Evolutionary conservation across 768 basidiomycete species (phyloP).

Genomic region (Lentinula guzmanii): DNA sequence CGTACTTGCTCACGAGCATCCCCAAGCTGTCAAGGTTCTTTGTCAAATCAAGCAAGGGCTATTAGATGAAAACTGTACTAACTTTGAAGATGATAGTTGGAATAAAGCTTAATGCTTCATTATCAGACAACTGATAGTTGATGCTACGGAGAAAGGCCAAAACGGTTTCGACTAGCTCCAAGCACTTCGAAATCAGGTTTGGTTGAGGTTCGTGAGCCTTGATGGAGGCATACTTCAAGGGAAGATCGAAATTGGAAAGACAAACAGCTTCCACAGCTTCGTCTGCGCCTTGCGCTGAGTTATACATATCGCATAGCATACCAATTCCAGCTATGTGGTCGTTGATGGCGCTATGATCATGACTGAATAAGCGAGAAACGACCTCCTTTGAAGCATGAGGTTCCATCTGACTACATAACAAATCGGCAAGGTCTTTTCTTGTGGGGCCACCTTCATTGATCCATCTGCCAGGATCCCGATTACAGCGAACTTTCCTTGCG

Average conservation of each 20-base stretch:
- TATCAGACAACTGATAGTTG: constrained; percentile 76
- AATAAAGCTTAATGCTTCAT: constrained; percentile 83
- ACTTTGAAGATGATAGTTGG: constrained; percentile 91
- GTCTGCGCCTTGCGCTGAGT: constrained; percentile 47
- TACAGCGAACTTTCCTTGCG: constrained; percentile 57
- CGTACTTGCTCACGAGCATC: constrained; percentile 85
- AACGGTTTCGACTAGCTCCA: constrained; percentile 81
- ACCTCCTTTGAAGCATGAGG: constrained; percentile 73
- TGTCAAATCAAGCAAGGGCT: background rate
- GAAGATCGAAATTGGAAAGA: constrained; percentile 84
- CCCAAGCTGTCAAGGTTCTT: constrained; percentile 59
- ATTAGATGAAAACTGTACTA: constrained; percentile 6
- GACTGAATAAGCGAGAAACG: constrained; percentile 78
- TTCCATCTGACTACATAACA: constrained; percentile 90
- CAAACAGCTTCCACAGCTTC: constrained; percentile 59
- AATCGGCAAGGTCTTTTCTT: constrained; percentile 81
- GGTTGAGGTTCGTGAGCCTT: constrained; percentile 88
- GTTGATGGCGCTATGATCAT: constrained; percentile 92
- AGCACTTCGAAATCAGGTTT: constrained; percentile 78
- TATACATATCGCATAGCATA: constrained; percentile 71
- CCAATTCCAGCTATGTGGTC: constrained; percentile 81
- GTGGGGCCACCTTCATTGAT: constrained; percentile 80
- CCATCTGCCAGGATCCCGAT: constrained; percentile 79
- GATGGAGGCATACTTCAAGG: constrained; percentile 90
- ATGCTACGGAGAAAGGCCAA: constrained; percentile 67